Base-by-base conservation (phyloP, 192 early-diverging fungal genomes). In the Spinellus fusiger region DNA sequence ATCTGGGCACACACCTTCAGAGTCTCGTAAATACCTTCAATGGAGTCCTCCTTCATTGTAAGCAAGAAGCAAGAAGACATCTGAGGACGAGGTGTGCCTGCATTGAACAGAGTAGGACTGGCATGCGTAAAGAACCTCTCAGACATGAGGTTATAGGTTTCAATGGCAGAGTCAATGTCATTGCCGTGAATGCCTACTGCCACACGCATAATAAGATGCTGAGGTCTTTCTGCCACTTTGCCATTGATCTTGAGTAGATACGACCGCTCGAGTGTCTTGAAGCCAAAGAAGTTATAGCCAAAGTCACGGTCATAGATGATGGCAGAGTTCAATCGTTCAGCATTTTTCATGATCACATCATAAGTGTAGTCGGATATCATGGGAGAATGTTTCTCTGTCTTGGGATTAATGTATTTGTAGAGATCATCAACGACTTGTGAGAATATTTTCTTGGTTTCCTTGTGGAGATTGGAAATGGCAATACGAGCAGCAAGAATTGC, bases 191-290 rank as follows among this genome's bases (percentile, higher is more conserved):
- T 97, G 13, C 96, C 96, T 58, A 99, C 90, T 28, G 93, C 78
- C 16, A 99, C 95, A 66, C 96, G 90, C 96, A 99, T 99, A 44
- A 99, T 74, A 88, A 99, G 79, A 75, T 98, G 96, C 73, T 98
- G 96, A 16, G 96, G 96, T 32, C 96, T 74, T 77, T 98, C 95
- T 2, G 90, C 94, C 28, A 94, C 85, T 54, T 85, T 85, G 31
- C 87, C 85, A 61, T 91, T 85, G 73, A 97, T 88, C 54, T 85
- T 81, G 58, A 99, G 78, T 23, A 99, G 82, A 66, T 99, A 99
- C 35, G 88, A 91, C 23, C 96, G 86, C 79, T 99, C 96, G 7
- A 99, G 84, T 10, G 95, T 99, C 80, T 99, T 99, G 88, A 97
- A 97, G 8, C 96, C 96, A 87, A 99, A 99, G 81, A 86, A 99